These are phyloP conservation scores for Candida methanosorbosa DNA, from an alignment of 805 yeast genomes.

Conservation along the genomic window DNA sequence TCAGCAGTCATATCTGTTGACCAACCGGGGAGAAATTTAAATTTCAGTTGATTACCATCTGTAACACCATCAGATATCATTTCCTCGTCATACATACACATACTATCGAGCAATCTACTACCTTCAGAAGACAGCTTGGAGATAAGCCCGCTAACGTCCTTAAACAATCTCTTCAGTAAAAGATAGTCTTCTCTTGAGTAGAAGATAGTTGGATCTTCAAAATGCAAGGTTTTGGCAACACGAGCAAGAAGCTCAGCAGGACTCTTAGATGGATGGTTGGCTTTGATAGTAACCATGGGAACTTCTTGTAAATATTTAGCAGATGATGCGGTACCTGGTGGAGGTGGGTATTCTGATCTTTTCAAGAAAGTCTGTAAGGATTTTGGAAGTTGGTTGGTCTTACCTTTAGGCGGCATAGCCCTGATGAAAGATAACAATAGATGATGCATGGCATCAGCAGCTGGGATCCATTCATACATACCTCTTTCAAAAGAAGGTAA, in stretches of 20 bases:
- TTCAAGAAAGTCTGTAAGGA: slow-evolving; percentile 57
- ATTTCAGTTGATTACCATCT: slow-evolving; percentile 14
- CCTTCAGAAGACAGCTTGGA: slow-evolving; percentile 69
- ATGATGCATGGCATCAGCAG: slow-evolving; percentile 83
- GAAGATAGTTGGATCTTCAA: slow-evolving; percentile 62
- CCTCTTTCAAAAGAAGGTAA: slow-evolving; percentile 53
- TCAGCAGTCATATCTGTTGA: slow-evolving; percentile 22
- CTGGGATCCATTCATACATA: slow-evolving; percentile 65
- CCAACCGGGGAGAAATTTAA: slow-evolving; percentile 27
- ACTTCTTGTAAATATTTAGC: slow-evolving; percentile 22
- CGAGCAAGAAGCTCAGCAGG: slow-evolving; percentile 54
- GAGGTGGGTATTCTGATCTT: slow-evolving; percentile 61
- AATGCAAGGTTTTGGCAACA: slow-evolving; percentile 50
- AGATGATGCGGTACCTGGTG: slow-evolving; percentile 16
- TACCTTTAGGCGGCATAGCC: slow-evolving; percentile 55
- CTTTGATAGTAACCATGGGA: slow-evolving; percentile 25
- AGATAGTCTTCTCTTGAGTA: slow-evolving; percentile 74
- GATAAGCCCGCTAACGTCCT: slow-evolving; percentile 44
- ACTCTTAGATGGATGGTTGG: slow-evolving; percentile 34
- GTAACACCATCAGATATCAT: slow-evolving; percentile 30
- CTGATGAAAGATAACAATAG: slow-evolving; percentile 66
- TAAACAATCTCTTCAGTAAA: slow-evolving; percentile 63
- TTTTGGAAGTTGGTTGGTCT: slow-evolving; percentile 51
- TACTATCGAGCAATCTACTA: slow-evolving; percentile 39
- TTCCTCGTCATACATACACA: slow-evolving; percentile 26